Evolutionary conservation across 2,329 filamentous ascomycete species (phyloP), one percentile per base, ranked within the genome.

Genomic region (Tolypocladium album): DNA sequence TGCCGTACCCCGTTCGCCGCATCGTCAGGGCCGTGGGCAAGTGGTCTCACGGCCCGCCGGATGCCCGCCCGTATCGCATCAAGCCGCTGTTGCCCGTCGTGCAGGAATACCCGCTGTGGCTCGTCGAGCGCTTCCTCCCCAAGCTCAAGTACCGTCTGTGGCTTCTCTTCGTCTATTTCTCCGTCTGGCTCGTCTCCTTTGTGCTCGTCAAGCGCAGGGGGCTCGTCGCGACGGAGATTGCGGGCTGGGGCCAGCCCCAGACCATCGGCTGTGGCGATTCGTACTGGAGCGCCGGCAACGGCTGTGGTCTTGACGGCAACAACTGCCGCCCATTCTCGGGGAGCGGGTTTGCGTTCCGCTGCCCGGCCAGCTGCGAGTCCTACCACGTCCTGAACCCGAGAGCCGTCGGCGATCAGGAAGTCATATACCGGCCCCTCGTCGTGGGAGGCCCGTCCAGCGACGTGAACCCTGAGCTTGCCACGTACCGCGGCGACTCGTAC

Each of bases 401-500:
- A 65, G 88, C 89, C 9, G 88, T 94, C 5, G 90, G 90, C 40
- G 82, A 85, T 64, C 79, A 87, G 65, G 83, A 87, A 64, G 75
- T 89, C 57, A 76, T 82, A 55, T 90, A 90, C 68, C 75, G 74
- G 31, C 76, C 85, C 0, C 70, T 90, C n/a, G 81, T 91, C 2
- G 78, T 91, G 34, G 88, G 88, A n/a, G 88, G 88, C 0, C 83
- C 84, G 0, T 72, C 77, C 6, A 73, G 74, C 56, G 74, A 79
- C 36, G 66, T 68, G 7, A 71, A 69, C 38, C 69, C 74, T 22
- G 67, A 71, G 3, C 63, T 72, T 39, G 81, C 87, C 0, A 78
- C 89, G 27, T 97, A 97, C 71, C 88, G 94, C 22, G 91, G 89
- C 12, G 92, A 96, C 73, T 95, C 90, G 17, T 95, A 90, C 74